A percentile compares a stretch with the other conserved stretches of the same genome.
Evolutionary conservation across 768 basidiomycete genomes (phyloP).

Genomic region (Mrakia gelida): DNA sequence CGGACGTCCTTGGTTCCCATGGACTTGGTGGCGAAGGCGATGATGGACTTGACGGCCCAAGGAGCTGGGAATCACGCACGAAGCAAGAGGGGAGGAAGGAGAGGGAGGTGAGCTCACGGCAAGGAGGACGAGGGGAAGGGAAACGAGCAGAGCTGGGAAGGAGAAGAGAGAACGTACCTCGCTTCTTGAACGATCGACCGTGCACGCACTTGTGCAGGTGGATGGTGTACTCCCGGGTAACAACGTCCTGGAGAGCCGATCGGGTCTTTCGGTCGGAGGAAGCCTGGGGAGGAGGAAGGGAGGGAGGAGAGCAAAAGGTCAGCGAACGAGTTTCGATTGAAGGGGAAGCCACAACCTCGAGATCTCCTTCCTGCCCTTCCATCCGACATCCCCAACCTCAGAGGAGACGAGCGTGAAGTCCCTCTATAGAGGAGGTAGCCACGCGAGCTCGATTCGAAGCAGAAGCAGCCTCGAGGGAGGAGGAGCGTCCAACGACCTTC

Average conservation of each 20-base stretch:
- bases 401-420: not conserved
- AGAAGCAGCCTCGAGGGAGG: not conserved
- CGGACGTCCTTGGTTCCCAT: constrained; percentile 96
- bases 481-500: not conserved
- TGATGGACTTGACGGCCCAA: constrained; percentile 89
- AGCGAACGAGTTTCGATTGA: not conserved
- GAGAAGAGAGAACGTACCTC: constrained; percentile 9
- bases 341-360: not conserved
- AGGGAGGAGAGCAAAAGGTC: not conserved
- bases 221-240: constrained; percentile 97
- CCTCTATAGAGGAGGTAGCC: not conserved
- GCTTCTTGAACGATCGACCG: constrained; percentile 32
- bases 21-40: constrained; percentile 82
- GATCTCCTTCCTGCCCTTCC: not conserved
- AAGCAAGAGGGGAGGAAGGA: constrained; percentile 16
- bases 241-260: constrained; percentile 95
- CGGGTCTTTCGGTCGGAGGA: constrained; percentile 53
- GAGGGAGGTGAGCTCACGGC: not conserved
- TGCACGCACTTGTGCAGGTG: constrained; percentile 77
- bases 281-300: not conserved
- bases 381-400: not conserved
- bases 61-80: constrained; percentile 55
- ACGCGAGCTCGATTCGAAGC: not conserved
- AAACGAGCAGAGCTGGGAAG: not conserved
- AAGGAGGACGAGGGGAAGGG: not conserved